Base-by-base conservation (phyloP, 225 moss, liverwort and hornwort species). In the Thuidium tamariscinum region DNA sequence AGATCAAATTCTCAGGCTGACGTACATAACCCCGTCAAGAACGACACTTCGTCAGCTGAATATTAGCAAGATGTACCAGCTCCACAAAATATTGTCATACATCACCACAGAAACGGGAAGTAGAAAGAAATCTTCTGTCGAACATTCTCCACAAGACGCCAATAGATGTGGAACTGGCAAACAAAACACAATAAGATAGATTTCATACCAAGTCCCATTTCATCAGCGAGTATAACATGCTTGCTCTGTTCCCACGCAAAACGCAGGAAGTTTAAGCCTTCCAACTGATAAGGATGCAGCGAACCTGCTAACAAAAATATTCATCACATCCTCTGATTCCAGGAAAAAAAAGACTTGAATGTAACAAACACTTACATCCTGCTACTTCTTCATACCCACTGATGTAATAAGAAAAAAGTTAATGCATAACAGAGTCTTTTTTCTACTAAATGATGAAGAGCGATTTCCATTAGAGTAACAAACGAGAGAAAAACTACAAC, bases 171-270 rank as follows among this genome's bases (percentile, higher is more conserved):
- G 17, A 64, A 85, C 81, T 68, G 66, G 51, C 64, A 77, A 37
- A 49, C 27, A 60, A 60, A 83, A 65, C 66, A 67, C 16, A 65
- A 37, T 51, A 14, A 72, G 78, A 87, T 26, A 27, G 54, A 34
- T 68, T 74, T 57, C 91, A 85, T 92, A 97, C 97, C 98, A 8
- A 97, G 92, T 62, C 98, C 98, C 94, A 92, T 95, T 91, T 99
- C 98, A 91, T 99, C 97, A n/a, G 97, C 98, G 84, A 99, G 90
- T 51, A 99, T 99, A 52, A 97, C 97, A 88, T 97, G 96, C 94
- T 93, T 97, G 85, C 95, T 96, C 85, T 97, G 96, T 88, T 99
- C 96, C 94, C 97, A 99, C 51, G 97, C 91, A 86, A 96, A 96
- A 39, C 97, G 97, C 72, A 99, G 88, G 86, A 96, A 99, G 87